phyloP scores from a whole-genome alignment of 768 basidiomycete genomes.

The Baorangia bicolor region DNA sequence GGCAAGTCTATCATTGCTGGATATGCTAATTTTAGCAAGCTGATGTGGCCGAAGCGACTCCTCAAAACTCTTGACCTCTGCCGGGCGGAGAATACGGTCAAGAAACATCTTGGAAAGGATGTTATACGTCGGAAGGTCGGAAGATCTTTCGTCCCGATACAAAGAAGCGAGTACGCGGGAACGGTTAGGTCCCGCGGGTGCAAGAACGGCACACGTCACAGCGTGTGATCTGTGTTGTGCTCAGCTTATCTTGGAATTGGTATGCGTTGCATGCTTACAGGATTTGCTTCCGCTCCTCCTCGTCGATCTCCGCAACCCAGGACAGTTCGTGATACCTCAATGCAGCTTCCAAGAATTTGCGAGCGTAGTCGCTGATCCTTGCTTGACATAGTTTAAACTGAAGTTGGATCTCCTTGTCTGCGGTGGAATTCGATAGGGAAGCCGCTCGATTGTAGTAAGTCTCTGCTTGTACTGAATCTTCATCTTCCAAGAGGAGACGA shows the following conservation, averaged over 20 bases:
- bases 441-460: slow-evolving; percentile 97
- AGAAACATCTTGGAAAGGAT: slow-evolving; percentile 98
- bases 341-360: slow-evolving; percentile 94
- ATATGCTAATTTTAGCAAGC: slow-evolving; percentile 85
- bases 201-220: slow-evolving; percentile 94
- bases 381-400: slow-evolving; percentile 94
- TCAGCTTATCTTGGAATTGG: slow-evolving; percentile 5
- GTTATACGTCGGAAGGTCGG: slow-evolving; percentile 76
- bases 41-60: slow-evolving; percentile 87
- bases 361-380: slow-evolving; percentile 86
- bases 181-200: slow-evolving; percentile 94
- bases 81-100: slow-evolving; percentile 90
- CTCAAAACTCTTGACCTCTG: slow-evolving; percentile 90
- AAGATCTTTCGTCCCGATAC: slow-evolving; percentile 89
- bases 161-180: slow-evolving; percentile 91
- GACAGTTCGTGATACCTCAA: slow-evolving; percentile 93
- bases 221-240: slow-evolving; percentile 65
- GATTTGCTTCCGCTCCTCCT: slow-evolving; percentile 88
- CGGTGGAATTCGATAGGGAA: slow-evolving; percentile 76
- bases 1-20: slow-evolving; percentile 77
- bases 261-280: slow-evolving; percentile 56
- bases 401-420: slow-evolving; percentile 75
- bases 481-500: slow-evolving; percentile 90
- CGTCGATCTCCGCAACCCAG: slow-evolving; percentile 87
- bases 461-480: slow-evolving; percentile 97